Evolutionary conservation across 2,329 filamentous ascomycete species (phyloP), one percentile per base, ranked within the genome.

Genomic region (Fusarium sp.): DNA sequence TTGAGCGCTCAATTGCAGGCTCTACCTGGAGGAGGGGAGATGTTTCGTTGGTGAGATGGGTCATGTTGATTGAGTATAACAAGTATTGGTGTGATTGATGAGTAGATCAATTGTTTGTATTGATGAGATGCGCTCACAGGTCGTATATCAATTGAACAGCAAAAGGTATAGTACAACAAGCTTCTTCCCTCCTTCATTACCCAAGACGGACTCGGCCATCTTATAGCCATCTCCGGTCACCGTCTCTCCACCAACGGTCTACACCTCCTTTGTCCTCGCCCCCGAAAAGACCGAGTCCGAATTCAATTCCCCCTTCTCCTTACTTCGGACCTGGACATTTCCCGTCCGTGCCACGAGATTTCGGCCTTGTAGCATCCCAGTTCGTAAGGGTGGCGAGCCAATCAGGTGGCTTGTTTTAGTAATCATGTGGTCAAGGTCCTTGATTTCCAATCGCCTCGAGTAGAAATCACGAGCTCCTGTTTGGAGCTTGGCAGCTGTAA

Each of bases 1-100:
- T 77, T 24, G 76, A 71, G 11, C 70, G 74, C 71, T 82, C 81
- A 35, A 70, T 64, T 58, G 73, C 65, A 6, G 81, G 81, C 65
- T 83, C 80, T n/a, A 77, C 58, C 13, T 78, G 75, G 50, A 83
- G 76, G 1, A 83, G 79, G 27, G 80, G 81, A 10, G 80, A 78
- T 35, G 79, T 71, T 75, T 83, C 81, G 42, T 27, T 47, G n/a
- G 79, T 63, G 24, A 74, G 54, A 38, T 73, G 70, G 18, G 79
- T 77, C 80, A 81, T 79, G 62, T 47, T 47, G 24, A 34, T 52
- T 52, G 52, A 27, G 29, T 42, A 52, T 45, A 31, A 42, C 2
- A 20, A 54, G 42, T 47, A 27, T 47, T 59, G 52, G 24, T 31
- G 29, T 31, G 29, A 31, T 37, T 31, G 38, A 47, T 40, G 37